Percentiles rank a stretch among this genome's conserved stretches.
Conservation (phyloP, 345 rosid species). For the Alliaria petiolata region DNA sequence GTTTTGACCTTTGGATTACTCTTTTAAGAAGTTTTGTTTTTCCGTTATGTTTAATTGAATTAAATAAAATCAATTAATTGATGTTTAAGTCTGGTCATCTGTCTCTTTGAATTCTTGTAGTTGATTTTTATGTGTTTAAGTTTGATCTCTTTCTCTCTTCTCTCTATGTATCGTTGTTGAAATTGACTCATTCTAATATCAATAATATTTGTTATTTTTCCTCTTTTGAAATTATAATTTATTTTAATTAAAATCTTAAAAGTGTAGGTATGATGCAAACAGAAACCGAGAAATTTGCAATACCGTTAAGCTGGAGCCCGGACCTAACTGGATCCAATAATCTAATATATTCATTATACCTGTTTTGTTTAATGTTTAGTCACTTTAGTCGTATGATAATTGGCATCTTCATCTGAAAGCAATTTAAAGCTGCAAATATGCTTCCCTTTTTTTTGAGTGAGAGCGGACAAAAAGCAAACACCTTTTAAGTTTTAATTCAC, state of each 20-base stretch:
- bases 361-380: neutral
- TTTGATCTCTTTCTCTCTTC: neutral
- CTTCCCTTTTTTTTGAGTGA: neutral
- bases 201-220: slow-evolving; percentile 4
- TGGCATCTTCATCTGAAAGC: slow-evolving; percentile 8
- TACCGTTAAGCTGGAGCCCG: slow-evolving; percentile 2
- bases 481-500: slow-evolving; percentile 20
- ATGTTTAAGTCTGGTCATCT: neutral
- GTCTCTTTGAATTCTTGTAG: slow-evolving; percentile 19
- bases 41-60: no score
- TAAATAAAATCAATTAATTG: slow-evolving; percentile 6
- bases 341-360: neutral
- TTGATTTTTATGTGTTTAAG: slow-evolving; percentile 1
- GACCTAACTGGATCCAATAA: neutral
- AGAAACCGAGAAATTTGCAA: neutral
- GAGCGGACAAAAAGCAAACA: slow-evolving; percentile 12
- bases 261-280: neutral
- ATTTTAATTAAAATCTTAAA: neutral
- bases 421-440: slow-evolving; percentile 24
- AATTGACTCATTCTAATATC: slow-evolving; percentile 23
- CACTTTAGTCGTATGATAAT: neutral
- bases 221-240: neutral
- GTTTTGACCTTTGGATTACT: slow-evolving; percentile 28
- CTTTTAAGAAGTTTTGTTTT: slow-evolving; percentile 15
- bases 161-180: slow-evolving; percentile 6